Percentiles rank a stretch among this genome's conserved stretches.
Evolutionary conservation across 2,329 filamentous ascomycete genomes (phyloP).

Genomic region (Alternaria brassicae): DNA sequence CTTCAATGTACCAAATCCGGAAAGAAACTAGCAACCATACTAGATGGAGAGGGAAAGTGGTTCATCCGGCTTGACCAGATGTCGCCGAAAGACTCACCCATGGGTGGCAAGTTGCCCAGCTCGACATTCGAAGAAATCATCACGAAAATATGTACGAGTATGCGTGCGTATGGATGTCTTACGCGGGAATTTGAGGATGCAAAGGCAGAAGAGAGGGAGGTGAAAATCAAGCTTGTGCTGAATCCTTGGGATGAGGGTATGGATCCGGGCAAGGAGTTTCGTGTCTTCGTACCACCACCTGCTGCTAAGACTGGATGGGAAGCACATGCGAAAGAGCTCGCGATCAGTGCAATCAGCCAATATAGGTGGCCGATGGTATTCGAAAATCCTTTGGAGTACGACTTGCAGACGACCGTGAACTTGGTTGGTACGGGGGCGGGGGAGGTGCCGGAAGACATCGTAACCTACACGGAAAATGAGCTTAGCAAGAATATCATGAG

Average conservation of each 20-base stretch:
- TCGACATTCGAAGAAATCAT: slow-evolving; percentile 12
- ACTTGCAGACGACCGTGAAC: neutral
- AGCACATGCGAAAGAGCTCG: neutral
- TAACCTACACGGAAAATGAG: neutral
- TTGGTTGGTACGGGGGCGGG: slow-evolving; percentile 4
- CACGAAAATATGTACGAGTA: slow-evolving; percentile 51
- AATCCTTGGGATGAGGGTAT: slow-evolving; percentile 54
- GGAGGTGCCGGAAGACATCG: slow-evolving; percentile 3
- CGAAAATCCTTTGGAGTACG: neutral
- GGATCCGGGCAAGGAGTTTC: slow-evolving; percentile 50
- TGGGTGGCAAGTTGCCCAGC: slow-evolving; percentile 1
- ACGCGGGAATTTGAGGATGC: slow-evolving; percentile 20
- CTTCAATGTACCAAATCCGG: slow-evolving; percentile 5
- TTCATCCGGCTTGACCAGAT: slow-evolving; percentile 55
- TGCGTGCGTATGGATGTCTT: slow-evolving; percentile 48
- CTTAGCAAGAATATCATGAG: slow-evolving; percentile 14
- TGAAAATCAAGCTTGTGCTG: slow-evolving; percentile 48
- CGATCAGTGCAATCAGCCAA: slow-evolving; percentile 20
- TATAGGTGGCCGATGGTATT: slow-evolving; percentile 21
- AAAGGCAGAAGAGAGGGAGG: slow-evolving; percentile 20
- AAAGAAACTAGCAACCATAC: neutral
- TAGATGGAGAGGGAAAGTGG: slow-evolving; percentile 21
- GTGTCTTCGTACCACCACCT: slow-evolving; percentile 54
- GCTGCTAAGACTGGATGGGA: slow-evolving; percentile 4
- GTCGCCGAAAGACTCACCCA: slow-evolving; percentile 52